Evolutionary conservation across 257 asterid genomes (phyloP).

Genomic region (Solanum peruvianum): DNA sequence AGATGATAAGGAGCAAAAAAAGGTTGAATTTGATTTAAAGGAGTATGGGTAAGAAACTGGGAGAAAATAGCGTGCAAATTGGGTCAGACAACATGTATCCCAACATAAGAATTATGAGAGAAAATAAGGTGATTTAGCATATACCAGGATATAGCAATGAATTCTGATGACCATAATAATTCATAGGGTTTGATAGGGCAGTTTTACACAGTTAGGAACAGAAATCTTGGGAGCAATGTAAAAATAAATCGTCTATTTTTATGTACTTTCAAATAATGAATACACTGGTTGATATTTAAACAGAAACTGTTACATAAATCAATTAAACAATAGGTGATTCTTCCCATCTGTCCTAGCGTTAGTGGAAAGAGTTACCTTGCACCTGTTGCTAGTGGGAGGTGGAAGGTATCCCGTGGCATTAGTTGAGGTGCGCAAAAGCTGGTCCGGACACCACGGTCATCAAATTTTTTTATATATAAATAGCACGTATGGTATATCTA

Average conservation of each 20-base stretch:
- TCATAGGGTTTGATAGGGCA: background rate
- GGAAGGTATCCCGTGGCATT: background rate
- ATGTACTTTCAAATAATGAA: background rate
- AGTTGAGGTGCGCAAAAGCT: background rate
- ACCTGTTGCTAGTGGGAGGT: background rate
- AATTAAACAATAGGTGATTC: background rate
- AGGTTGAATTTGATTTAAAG: background rate
- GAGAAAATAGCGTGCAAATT: background rate
- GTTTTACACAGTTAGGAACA: background rate
- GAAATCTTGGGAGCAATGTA: background rate
- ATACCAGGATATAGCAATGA: background rate
- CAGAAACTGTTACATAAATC: background rate
- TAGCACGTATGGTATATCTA: background rate
- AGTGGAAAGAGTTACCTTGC: background rate
- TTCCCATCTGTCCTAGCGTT: background rate
- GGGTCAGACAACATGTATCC: background rate
- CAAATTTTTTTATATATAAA: too few species aligned
- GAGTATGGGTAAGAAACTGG: background rate
- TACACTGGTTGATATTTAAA: background rate
- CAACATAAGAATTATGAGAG: background rate
- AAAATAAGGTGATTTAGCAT: background rate
- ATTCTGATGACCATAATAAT: background rate
- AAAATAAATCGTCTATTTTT: background rate
- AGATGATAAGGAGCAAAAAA: too few species aligned
- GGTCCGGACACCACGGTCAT: background rate